Evolutionary conservation across 2,329 filamentous ascomycete genomes (phyloP), one percentile per base, ranked within the genome.

Genomic region (Trichoderma sp.): DNA sequence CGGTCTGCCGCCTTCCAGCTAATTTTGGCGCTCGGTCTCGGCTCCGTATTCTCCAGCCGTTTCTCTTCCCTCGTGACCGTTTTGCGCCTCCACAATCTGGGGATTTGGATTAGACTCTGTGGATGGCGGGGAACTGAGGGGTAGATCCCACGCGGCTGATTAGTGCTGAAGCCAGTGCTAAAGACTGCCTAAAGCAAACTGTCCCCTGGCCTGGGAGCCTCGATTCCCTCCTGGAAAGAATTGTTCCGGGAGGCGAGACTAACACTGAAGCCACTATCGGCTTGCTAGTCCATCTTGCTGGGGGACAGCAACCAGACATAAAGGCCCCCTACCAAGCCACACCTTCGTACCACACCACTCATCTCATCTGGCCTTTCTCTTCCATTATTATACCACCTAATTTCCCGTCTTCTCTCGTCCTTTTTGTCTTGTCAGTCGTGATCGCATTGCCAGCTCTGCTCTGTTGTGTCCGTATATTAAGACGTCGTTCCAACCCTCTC

Each of bases 111-210:
- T 60, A 60, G 57, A 34, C 28, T 21, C 21, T 57, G 58, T 32
- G 24, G 62, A 21, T 70, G 66, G 65, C 65, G 65, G 68, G 69
- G 61, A 58, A 62, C 57, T 72, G 70, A 72, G 70, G 70, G 70
- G 70, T 72, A 72, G 70, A 47, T 72, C 39, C 36, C 43, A 69
- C 24, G 53, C 24, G 56, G 56, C n/a, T 28, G 14, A 15, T 63
- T 47, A 15, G 53, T 51, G 53, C 64, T 53, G 39, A 36, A 58
- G 61, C 43, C 61, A 26, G 57, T 43, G 34, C 36, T 36, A 58
- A 30, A 58, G 3, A 43, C 21, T 34, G 57, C 28, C 34, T 34
- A 15, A 28, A 63, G n/a, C 34, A 26, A 24, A 34, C 60, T 28
- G 26, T 26, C 60, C 34, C 32, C 43, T 21, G 36, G 39, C 39